phyloP scores from a whole-genome alignment of 768 basidiomycete genomes.

The Amanita rimosa region DNA sequence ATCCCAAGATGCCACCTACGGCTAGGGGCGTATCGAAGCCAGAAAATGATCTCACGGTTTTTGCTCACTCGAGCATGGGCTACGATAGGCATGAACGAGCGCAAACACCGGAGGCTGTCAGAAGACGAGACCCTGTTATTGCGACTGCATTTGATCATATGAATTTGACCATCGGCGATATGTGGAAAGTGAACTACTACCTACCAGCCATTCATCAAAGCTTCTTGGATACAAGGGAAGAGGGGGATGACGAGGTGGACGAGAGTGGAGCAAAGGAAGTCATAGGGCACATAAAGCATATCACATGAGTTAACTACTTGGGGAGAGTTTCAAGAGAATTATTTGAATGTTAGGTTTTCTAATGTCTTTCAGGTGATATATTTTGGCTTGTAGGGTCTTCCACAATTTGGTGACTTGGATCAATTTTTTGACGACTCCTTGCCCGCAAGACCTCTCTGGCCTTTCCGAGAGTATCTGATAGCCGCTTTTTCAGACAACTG shows the following conservation, averaged over 20 bases:
- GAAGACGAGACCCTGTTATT: slow-evolving; percentile 31
- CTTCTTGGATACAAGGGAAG: slow-evolving; percentile 42
- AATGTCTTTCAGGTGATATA: no score
- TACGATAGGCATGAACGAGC: neutral
- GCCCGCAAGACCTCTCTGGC: no score
- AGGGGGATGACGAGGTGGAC: slow-evolving; percentile 27
- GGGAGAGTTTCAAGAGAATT: no score
- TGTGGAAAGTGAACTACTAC: slow-evolving; percentile 84
- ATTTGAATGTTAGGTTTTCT: no score
- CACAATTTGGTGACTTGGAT: no score
- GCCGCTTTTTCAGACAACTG: no score
- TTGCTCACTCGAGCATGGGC: neutral
- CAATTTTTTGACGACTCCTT: no score
- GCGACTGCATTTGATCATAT: slow-evolving; percentile 79
- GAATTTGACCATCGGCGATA: slow-evolving; percentile 57
- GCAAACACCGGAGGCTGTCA: neutral
- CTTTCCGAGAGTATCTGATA: no score
- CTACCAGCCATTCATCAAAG: slow-evolving; percentile 57
- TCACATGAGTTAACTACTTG: no score
- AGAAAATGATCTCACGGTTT: neutral
- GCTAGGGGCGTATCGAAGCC: slow-evolving; percentile 14
- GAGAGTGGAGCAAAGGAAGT: slow-evolving; percentile 1
- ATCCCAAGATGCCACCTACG: slow-evolving; percentile 73
- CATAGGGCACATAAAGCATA: no score
- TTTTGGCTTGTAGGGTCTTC: no score